Evolutionary conservation across 2,329 filamentous ascomycete species (phyloP).

Genomic region (Pseudogymnoascus sp.): DNA sequence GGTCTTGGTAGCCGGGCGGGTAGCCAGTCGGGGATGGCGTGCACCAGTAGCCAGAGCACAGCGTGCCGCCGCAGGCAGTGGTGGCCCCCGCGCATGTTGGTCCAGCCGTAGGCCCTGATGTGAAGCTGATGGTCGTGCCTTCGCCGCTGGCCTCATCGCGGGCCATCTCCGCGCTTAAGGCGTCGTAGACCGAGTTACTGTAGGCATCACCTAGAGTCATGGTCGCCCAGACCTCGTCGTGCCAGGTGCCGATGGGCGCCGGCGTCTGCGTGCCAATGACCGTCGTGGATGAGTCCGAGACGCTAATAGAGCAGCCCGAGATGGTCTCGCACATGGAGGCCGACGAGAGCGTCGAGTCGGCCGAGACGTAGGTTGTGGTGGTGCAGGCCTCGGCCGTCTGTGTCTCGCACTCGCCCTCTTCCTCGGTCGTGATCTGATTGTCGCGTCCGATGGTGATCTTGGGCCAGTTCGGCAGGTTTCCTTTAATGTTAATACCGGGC

Average conservation of each 20-base stretch:
- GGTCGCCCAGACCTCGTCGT: slow-evolving; percentile 10
- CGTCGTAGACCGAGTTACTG: slow-evolving; percentile 12
- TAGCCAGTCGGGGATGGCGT: neutral
- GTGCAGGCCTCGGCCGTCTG: slow-evolving; percentile 13
- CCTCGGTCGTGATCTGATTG: slow-evolving; percentile 11
- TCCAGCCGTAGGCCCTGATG: slow-evolving; percentile 7
- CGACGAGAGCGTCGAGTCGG: slow-evolving; percentile 11
- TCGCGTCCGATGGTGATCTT: slow-evolving; percentile 14
- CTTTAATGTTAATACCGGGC: slow-evolving; percentile 12
- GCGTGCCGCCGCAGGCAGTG: slow-evolving; percentile 17
- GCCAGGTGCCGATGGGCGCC: slow-evolving; percentile 12
- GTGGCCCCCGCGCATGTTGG: slow-evolving; percentile 15
- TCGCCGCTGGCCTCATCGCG: neutral
- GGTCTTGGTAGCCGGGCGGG: neutral
- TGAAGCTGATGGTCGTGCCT: neutral
- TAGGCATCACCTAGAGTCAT: neutral
- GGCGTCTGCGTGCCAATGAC: slow-evolving; percentile 12
- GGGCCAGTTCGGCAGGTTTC: slow-evolving; percentile 18
- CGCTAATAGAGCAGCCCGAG: slow-evolving; percentile 15
- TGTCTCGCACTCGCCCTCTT: slow-evolving; percentile 13
- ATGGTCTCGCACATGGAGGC: slow-evolving; percentile 15
- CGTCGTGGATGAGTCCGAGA: slow-evolving; percentile 12
- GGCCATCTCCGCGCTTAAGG: neutral
- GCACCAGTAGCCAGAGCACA: slow-evolving; percentile 22
- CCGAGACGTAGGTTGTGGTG: neutral